A percentile compares a stretch with the other conserved stretches of the same genome.
These are phyloP conservation scores for Helminthosporium solani DNA, from an alignment of 2,329 filamentous ascomycete genomes.

Conservation along the genomic window DNA sequence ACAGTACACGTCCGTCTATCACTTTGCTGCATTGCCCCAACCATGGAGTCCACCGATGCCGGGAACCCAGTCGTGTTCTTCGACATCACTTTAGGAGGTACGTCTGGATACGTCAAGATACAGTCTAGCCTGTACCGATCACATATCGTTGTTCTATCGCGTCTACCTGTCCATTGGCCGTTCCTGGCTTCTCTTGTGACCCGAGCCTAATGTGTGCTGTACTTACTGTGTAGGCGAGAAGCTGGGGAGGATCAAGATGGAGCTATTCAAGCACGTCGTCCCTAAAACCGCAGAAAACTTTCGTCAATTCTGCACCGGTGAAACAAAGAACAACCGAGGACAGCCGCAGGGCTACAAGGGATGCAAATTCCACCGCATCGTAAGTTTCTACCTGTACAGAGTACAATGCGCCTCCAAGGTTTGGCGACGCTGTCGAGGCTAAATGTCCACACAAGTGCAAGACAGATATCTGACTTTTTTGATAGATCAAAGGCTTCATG, in stretches of 20 bases:
- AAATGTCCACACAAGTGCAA: too few relatives aligned
- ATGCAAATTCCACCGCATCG: conserved; percentile 41
- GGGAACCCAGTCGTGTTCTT: conserved; percentile 65
- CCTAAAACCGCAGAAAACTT: conserved; percentile 96
- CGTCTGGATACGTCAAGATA: conserved; percentile 42
- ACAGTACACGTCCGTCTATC: too few relatives aligned
- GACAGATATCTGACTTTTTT: conserved; percentile 10
- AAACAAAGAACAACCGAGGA: conserved; percentile 75
- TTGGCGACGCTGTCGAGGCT: too few relatives aligned
- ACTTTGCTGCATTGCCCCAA: conserved; percentile 30
- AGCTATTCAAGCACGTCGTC: conserved; percentile 81
- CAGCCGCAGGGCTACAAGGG: conserved; percentile 91
- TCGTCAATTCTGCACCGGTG: conserved; percentile 93
- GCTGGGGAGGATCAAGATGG: conserved; percentile 41
- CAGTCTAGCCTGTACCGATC: conserved; percentile 13
- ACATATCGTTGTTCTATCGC: conserved; percentile 11
- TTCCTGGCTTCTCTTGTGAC: too few relatives aligned
- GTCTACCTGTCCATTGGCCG: too few relatives aligned
- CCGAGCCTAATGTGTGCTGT: conserved; percentile 22
- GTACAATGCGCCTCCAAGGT: too few relatives aligned
- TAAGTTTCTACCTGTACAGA: conserved; percentile 1
- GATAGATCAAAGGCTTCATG: conserved; percentile 92
- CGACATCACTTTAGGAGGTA: conserved; percentile 77
- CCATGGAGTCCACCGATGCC: conserved; percentile 36
- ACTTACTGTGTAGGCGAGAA: conserved; percentile 36